phyloP scores from a whole-genome alignment of 345 rosid species.

The Lenwebbia sp. region DNA sequence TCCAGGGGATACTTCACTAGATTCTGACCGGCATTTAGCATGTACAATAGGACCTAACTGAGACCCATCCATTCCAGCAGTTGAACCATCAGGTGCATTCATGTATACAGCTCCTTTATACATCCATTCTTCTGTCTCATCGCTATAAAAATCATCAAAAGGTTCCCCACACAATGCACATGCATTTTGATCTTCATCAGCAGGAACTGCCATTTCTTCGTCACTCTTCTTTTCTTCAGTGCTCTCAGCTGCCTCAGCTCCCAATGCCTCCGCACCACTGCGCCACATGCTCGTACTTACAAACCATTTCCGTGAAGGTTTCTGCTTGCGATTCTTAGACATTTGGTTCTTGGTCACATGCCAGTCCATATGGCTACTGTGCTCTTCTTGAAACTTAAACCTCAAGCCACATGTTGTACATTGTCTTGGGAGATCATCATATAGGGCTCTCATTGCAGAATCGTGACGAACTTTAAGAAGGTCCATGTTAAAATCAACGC shows the following conservation, averaged over 20 bases:
- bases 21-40: conserved; percentile 93
- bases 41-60: conserved; percentile 94
- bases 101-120: conserved; percentile 92
- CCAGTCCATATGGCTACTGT: conserved; percentile 99
- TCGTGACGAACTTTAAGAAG: conserved; percentile 78
- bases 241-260: conserved; percentile 71
- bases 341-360: conserved; percentile 95
- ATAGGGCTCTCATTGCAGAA: conserved; percentile 62
- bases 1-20: conserved; percentile 47
- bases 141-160: conserved; percentile 94
- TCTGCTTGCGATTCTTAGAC: conserved; percentile 95
- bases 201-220: conserved; percentile 28
- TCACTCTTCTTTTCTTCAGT: conserved; percentile 72
- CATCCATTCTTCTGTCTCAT: conserved; percentile 98
- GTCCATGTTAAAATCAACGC: conserved; percentile 74
- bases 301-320: conserved; percentile 95
- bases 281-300: conserved; percentile 96
- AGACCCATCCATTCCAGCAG: conserved; percentile 59
- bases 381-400: conserved; percentile 88
- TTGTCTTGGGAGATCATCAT: conserved; percentile 91
- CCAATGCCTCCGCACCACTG: conserved; percentile 96
- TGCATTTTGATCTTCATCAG: conserved; percentile 81
- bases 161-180: conserved; percentile 96
- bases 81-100: conserved; percentile 62
- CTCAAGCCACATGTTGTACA: conserved; percentile 97